Percentiles rank a stretch among this genome's conserved stretches.
These are phyloP conservation scores for Ophiostoma sp. DNA, from an alignment of 2,329 filamentous ascomycete species.

Conservation along the genomic window DNA sequence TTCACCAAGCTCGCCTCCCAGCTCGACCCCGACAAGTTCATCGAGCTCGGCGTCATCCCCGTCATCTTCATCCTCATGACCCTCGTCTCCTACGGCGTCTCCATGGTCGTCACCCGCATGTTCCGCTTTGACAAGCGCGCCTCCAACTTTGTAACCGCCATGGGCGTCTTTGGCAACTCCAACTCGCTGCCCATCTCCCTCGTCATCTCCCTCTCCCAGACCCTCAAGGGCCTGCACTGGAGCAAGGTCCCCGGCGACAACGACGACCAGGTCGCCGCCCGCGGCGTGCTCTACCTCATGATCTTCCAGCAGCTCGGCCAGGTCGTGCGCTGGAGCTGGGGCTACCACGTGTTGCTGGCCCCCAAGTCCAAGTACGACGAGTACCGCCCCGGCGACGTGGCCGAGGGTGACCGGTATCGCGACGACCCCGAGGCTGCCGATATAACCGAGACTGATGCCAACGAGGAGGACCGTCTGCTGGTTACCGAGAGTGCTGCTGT, in stretches of 20 bases:
- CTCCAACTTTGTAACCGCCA: conserved; percentile 90
- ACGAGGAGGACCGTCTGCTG: conserved; percentile 38
- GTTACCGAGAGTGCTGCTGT: conserved; percentile 35
- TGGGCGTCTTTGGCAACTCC: conserved; percentile 97
- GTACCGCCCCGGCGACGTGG: conserved; percentile 50
- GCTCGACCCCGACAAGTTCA: conserved; percentile 82
- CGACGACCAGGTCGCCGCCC: conserved; percentile 87
- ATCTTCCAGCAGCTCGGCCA: conserved; percentile 98
- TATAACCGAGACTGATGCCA: conserved; percentile 27
- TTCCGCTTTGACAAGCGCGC: conserved; percentile 81
- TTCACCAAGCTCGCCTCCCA: conserved; percentile 97
- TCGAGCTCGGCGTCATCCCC: conserved; percentile 90
- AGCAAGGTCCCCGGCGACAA: conserved; percentile 85
- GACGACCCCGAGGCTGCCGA: conserved; percentile 42
- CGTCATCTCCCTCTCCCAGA: conserved; percentile 88
- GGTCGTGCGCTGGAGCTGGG: conserved; percentile 95
- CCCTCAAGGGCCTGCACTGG: conserved; percentile 89
- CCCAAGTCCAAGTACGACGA: conserved; percentile 69
- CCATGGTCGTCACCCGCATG: conserved; percentile 62
- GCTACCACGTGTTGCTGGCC: conserved; percentile 89
- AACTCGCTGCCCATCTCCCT: conserved; percentile 97
- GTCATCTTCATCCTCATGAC: conserved; percentile 88
- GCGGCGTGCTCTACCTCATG: conserved; percentile 89
- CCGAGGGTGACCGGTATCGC: conserved; percentile 56
- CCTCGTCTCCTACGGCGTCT: conserved; percentile 74